Percentiles rank a stretch among this genome's conserved stretches.
phyloP scores from a whole-genome alignment of 2,329 filamentous ascomycete species.

The Hymenoscyphus salicellus region DNA sequence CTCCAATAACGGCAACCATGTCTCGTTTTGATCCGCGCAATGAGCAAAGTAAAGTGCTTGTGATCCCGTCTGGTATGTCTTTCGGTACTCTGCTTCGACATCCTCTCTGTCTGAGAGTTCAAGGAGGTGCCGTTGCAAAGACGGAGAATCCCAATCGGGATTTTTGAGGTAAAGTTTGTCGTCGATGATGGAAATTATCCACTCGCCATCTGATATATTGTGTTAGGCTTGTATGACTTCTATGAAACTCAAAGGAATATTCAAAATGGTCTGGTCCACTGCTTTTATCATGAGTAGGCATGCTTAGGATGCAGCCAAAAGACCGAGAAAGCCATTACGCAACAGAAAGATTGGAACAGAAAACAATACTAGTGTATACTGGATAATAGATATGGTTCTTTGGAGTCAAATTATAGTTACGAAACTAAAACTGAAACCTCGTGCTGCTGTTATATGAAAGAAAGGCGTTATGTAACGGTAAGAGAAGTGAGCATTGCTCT shows the following conservation, averaged over 20 bases:
- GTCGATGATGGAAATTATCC: slow-evolving; percentile 88
- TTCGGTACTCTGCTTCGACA: slow-evolving; percentile 67
- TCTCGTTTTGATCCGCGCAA: slow-evolving; percentile 73
- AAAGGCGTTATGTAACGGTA: too few species aligned
- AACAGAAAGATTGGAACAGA: too few species aligned
- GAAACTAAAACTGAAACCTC: neutral
- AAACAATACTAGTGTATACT: too few species aligned
- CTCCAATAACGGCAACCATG: slow-evolving; percentile 76
- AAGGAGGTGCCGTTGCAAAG: slow-evolving; percentile 69
- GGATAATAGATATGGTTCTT: too few species aligned
- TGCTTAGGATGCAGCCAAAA: too few species aligned
- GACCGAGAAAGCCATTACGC: too few species aligned
- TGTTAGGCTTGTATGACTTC: neutral
- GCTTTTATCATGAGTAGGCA: too few species aligned
- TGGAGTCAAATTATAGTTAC: too few species aligned
- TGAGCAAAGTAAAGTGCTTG: slow-evolving; percentile 76
- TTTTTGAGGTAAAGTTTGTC: slow-evolving; percentile 85
- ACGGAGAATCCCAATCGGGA: slow-evolving; percentile 76
- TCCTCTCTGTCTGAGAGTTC: slow-evolving; percentile 73
- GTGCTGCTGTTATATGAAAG: neutral
- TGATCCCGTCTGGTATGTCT: slow-evolving; percentile 53
- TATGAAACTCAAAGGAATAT: too few species aligned
- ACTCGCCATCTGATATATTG: slow-evolving; percentile 65
- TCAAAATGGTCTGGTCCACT: too few species aligned
- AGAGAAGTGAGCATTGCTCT: too few species aligned